A percentile compares a stretch with the other conserved stretches of the same genome.
Evolutionary conservation across 192 early-diverging fungal species (phyloP).

Genomic region (Chytriomyces hyalinus): DNA sequence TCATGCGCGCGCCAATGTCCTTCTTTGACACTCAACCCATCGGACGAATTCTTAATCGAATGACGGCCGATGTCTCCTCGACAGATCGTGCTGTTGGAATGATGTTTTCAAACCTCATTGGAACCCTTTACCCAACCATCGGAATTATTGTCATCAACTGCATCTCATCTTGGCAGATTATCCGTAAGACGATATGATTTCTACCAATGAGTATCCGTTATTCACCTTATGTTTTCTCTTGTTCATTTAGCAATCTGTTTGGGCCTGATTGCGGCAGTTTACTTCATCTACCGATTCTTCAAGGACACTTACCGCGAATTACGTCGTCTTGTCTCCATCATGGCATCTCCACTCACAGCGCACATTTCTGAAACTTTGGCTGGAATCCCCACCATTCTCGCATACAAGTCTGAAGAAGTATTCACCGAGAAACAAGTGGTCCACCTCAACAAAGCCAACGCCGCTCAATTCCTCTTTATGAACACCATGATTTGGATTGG

Average conservation of each 20-base stretch:
- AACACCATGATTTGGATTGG: slow-evolving; percentile 25
- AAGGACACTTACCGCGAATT: slow-evolving; percentile 41
- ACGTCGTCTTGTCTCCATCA: slow-evolving; percentile 39
- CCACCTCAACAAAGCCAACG: slow-evolving; percentile 21
- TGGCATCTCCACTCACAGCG: slow-evolving; percentile 37
- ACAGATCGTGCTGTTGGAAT: slow-evolving; percentile 62
- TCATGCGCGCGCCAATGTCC: slow-evolving; percentile 62
- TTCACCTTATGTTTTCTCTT: slow-evolving; percentile 15
- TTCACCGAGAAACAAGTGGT: slow-evolving; percentile 17
- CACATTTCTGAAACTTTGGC: slow-evolving; percentile 50
- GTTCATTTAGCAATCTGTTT: slow-evolving; percentile 13
- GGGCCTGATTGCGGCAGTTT: slow-evolving; percentile 21
- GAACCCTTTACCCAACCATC: slow-evolving; percentile 36
- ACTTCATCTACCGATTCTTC: slow-evolving; percentile 41
- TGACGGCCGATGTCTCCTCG: slow-evolving; percentile 53
- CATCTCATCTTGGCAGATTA: slow-evolving; percentile 29
- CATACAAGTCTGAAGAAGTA: slow-evolving; percentile 54
- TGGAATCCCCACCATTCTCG: slow-evolving; percentile 72
- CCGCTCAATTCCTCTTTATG: slow-evolving; percentile 1
- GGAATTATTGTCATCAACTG: slow-evolving; percentile 23
- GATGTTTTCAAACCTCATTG: slow-evolving; percentile 53
- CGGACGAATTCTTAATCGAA: slow-evolving; percentile 73
- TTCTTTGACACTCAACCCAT: slow-evolving; percentile 69
- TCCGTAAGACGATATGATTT: background rate
- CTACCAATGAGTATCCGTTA: too few species aligned